Percentiles rank a stretch among this genome's conserved stretches.
These are phyloP conservation scores for Triticum monococcum DNA, from an alignment of 176 grass and related monocot genomes.

Conservation along the genomic window DNA sequence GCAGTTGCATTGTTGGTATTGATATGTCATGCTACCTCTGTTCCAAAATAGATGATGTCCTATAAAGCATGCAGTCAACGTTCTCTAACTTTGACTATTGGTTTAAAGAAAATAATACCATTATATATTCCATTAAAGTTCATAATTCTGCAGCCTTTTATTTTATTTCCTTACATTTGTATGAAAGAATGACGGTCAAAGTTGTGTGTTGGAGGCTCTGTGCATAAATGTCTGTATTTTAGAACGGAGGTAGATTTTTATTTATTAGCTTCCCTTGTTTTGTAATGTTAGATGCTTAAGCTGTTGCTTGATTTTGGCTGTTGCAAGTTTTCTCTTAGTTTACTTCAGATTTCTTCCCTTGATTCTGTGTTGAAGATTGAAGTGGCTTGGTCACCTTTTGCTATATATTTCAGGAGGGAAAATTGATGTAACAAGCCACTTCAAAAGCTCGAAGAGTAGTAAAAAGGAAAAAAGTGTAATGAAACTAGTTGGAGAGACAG, in stretches of 20 bases:
- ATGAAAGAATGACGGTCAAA: not conserved
- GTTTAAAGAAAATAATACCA: not conserved
- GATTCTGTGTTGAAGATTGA: slow-evolving; percentile 19
- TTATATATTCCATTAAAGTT: not conserved
- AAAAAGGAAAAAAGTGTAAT: slow-evolving; percentile 57
- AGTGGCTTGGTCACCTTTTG: not conserved
- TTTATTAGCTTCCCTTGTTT: not conserved
- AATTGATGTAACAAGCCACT: slow-evolving; percentile 51
- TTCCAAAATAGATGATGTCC: not conserved
- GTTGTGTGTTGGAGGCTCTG: not conserved
- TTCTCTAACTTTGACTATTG: not conserved
- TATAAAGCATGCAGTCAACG: not conserved
- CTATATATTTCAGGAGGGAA: slow-evolving; percentile 50
- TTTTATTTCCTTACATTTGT: not conserved
- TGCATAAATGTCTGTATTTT: not conserved
- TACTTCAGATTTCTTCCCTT: not conserved
- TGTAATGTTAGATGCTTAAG: not conserved
- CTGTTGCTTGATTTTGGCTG: not conserved
- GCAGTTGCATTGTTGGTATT: not conserved
- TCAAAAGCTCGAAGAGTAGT: slow-evolving; percentile 48
- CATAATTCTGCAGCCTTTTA: not conserved
- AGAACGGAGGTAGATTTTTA: not conserved
- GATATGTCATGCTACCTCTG: not conserved
- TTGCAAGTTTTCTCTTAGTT: not conserved
- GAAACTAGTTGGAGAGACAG: slow-evolving; percentile 60